Conservation (phyloP, 108 stramenopile species). For the Nitzschia palea region DNA sequence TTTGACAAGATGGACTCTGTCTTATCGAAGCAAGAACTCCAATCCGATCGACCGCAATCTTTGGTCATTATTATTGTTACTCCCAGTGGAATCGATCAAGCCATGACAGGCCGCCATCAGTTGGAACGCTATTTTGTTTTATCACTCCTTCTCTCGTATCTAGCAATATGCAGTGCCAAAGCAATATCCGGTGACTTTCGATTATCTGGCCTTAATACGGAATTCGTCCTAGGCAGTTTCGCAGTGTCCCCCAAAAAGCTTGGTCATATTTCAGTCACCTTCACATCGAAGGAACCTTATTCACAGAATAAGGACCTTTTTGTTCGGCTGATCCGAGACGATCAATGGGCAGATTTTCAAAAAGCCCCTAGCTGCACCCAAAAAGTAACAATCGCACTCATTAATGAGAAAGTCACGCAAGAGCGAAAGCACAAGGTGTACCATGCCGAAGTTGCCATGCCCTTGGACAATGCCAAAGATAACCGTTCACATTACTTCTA, state of each 20-base stretch:
- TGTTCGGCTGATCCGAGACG: conserved; percentile 61
- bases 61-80: not conserved
- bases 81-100: not conserved
- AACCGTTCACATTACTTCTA: conserved; percentile 65
- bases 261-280: conserved; percentile 29
- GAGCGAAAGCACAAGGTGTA: conserved; percentile 32
- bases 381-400: conserved; percentile 28
- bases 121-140: not conserved
- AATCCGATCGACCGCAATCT: too few relatives aligned
- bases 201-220: conserved; percentile 63
- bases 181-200: conserved; percentile 49
- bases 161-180: conserved; percentile 27
- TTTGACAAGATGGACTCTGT: too few relatives aligned
- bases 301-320: conserved; percentile 46
- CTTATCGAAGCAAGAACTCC: too few relatives aligned
- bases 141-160: not conserved
- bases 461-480: conserved; percentile 33
- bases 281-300: conserved; percentile 51
- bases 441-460: conserved; percentile 25
- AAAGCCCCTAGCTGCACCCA: conserved; percentile 60
- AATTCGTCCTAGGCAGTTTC: conserved; percentile 69
- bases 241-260: conserved; percentile 47
- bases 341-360: conserved; percentile 56
- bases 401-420: conserved; percentile 15
- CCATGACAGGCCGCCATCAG: not conserved